These are phyloP conservation scores for Chaetomidium leptoderma DNA, from an alignment of 495 filamentous ascomycete species.

Conservation along the genomic window DNA sequence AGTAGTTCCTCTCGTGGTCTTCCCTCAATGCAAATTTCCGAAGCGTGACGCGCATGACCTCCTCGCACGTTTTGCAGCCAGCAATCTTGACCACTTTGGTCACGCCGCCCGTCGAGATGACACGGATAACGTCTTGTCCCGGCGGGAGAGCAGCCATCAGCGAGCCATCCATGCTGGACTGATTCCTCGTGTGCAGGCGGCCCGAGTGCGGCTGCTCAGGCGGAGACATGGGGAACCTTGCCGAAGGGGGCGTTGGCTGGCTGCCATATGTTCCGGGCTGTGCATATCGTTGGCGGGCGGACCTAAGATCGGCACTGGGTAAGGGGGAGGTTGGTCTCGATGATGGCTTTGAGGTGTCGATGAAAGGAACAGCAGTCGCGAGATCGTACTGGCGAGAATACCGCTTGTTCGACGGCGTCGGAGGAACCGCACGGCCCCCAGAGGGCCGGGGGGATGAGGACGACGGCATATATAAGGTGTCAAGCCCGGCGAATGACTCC, in stretches of 20 bases:
- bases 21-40: constrained; percentile 75
- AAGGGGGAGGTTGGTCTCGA: constrained; percentile 72
- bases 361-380: constrained; percentile 32
- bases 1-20: constrained; percentile 72
- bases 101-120: constrained; percentile 86
- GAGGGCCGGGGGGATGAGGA: constrained; percentile 63
- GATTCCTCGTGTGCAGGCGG: constrained; percentile 56
- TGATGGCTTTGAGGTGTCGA: constrained; percentile 49
- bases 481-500: constrained; percentile 67
- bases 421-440: constrained; percentile 43
- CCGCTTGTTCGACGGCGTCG: constrained; percentile 61
- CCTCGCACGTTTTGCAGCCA: constrained; percentile 82
- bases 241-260: constrained; percentile 29
- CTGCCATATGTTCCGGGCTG: constrained; percentile 38
- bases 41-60: constrained; percentile 79
- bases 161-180: constrained; percentile 72
- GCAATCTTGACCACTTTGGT: constrained; percentile 88
- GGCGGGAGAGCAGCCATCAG: constrained; percentile 75
- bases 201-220: constrained; percentile 37
- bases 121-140: constrained; percentile 77
- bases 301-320: constrained; percentile 50
- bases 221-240: constrained; percentile 39
- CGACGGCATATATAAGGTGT: constrained; percentile 57
- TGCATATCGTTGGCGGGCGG: constrained; percentile 37
- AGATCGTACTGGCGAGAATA: constrained; percentile 65